A percentile compares a stretch with the other conserved stretches of the same genome.
Evolutionary conservation across 225 moss, liverwort and hornwort genomes (phyloP).

Genomic region (Marchantia paleacea): DNA sequence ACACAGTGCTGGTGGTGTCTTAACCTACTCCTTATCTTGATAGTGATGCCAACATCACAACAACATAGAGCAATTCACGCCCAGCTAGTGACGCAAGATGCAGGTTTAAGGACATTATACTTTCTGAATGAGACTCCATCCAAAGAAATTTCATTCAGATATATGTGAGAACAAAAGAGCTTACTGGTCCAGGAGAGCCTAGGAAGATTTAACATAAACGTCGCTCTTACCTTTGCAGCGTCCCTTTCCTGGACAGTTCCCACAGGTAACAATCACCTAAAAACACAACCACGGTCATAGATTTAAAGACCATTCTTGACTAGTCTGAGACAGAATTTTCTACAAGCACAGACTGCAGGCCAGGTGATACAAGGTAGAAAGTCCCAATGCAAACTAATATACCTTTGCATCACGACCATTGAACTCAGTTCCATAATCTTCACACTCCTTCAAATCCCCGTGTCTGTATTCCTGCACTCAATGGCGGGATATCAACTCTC

Average conservation of each 20-base stretch:
- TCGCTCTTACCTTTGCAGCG: conserved; percentile 54
- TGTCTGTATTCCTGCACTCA: conserved; percentile 65
- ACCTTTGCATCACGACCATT: conserved; percentile 74
- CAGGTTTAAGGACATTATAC: not conserved
- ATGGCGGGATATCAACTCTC: not conserved
- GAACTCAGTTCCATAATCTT: conserved; percentile 52
- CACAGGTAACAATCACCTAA: conserved; percentile 65
- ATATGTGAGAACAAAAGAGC: not conserved
- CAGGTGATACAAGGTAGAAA: not conserved
- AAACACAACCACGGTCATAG: not conserved
- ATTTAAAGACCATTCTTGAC: not conserved
- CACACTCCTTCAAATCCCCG: conserved; percentile 81
- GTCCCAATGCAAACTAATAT: not conserved
- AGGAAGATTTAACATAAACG: not conserved
- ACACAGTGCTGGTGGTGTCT: not conserved
- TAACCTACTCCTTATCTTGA: not conserved
- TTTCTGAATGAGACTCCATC: not conserved
- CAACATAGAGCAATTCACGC: not conserved
- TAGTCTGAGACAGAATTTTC: not conserved
- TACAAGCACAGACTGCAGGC: not conserved
- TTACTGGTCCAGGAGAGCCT: not conserved
- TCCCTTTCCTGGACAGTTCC: conserved; percentile 28
- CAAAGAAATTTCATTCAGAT: not conserved
- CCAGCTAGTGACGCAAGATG: not conserved
- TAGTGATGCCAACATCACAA: not conserved